These are phyloP conservation scores for Elymus sibiricus DNA, from an alignment of 176 grass and related monocot genomes.

Conservation along the genomic window DNA sequence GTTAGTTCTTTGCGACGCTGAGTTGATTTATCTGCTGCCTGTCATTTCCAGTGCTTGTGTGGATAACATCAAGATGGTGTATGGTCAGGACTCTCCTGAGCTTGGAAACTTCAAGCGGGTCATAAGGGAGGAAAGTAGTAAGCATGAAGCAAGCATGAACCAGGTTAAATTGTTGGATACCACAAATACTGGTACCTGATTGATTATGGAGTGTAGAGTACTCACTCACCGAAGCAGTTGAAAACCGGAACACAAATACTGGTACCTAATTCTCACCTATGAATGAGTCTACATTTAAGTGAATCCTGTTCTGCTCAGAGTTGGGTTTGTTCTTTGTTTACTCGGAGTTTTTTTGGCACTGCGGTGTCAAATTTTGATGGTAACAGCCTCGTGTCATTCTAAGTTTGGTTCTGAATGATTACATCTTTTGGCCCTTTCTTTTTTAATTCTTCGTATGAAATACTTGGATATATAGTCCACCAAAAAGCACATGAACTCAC, in stretches of 20 bases:
- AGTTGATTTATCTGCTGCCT: neutral
- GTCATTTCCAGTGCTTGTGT: conserved; percentile 43
- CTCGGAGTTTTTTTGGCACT: neutral
- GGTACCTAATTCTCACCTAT: neutral
- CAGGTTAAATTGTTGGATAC: conserved; percentile 31
- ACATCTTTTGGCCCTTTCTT: neutral
- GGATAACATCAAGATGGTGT: conserved; percentile 70
- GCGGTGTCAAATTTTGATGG: neutral
- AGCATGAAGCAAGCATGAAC: conserved; percentile 14
- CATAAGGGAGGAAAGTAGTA: conserved; percentile 49
- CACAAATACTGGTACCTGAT: neutral
- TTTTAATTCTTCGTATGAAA: neutral
- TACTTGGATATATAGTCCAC: neutral
- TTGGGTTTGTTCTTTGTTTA: conserved; percentile 1
- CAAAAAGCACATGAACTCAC: neutral
- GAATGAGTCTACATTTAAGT: neutral
- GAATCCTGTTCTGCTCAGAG: neutral
- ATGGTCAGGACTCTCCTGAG: conserved; percentile 55
- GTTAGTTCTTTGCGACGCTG: neutral
- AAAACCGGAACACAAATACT: neutral
- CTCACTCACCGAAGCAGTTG: neutral
- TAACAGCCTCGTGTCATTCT: neutral
- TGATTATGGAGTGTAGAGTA: neutral
- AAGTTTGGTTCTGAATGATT: neutral
- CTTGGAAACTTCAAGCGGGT: conserved; percentile 57